phyloP scores from a whole-genome alignment of 805 yeast species.

The Hanseniaspora osmophila region DNA sequence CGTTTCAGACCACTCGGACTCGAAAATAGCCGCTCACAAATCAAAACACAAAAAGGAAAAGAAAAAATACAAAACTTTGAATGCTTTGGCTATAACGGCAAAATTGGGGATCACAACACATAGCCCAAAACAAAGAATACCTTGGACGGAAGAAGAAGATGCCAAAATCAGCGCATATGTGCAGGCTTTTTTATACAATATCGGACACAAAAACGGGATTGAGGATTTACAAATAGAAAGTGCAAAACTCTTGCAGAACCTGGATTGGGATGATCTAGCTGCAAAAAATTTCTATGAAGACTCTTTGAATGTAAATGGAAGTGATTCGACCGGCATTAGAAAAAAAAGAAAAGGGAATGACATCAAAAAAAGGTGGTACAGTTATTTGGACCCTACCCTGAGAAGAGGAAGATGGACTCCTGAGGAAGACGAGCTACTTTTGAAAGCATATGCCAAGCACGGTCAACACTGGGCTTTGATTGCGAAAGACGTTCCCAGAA shows the following conservation, averaged over 20 bases:
- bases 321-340: constrained; percentile 21
- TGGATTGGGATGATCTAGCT: constrained; percentile 53
- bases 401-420: constrained; percentile 79
- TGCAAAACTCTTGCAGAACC: constrained; percentile 19
- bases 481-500: constrained; percentile 57
- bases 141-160: constrained; percentile 76
- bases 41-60: background rate
- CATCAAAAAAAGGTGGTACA: constrained; percentile 77
- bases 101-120: constrained; percentile 64
- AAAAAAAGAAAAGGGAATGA: constrained; percentile 59
- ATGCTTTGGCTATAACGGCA: constrained; percentile 42
- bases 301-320: background rate
- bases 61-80: constrained; percentile 19
- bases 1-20: too few relatives aligned
- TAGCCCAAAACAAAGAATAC: constrained; percentile 43
- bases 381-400: constrained; percentile 69
- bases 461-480: constrained; percentile 86
- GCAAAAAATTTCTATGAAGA: constrained; percentile 10
- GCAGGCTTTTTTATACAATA: constrained; percentile 20
- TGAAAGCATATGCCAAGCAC: constrained; percentile 46
- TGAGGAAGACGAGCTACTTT: constrained; percentile 56
- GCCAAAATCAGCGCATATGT: constrained; percentile 32
- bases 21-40: too few relatives aligned
- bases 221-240: constrained; percentile 14
- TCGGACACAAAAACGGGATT: constrained; percentile 25